Base-by-base conservation (phyloP, 75 land plant genomes). In the Pinus taeda region DNA sequence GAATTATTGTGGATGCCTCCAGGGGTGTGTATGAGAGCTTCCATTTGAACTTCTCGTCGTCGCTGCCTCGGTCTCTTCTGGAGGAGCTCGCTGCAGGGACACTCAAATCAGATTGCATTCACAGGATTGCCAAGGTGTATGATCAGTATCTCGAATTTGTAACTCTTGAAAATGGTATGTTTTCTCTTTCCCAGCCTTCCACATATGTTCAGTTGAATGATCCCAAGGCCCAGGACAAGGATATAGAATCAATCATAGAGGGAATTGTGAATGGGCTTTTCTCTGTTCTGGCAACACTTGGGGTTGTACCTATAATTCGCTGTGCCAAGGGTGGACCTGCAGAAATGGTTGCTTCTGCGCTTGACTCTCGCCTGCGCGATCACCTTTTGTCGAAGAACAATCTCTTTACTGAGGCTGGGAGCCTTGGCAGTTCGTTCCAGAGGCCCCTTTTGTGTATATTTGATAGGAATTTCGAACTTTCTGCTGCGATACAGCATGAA, bases 81-180 rank as follows among this genome's bases (percentile, higher is more conserved):
- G 99, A 96, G 74, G 90, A 93, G 59, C 91, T 96, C 7, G 99
- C 97, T 26, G 74, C 92, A 36, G 90, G 89, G 21, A 75, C 79
- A 20, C 78, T 96, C 61, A 82, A 77, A 60, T 75, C 85, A 0
- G 92, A 96, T 62, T 87, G 95, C 33, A 79, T 88, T 69, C 80
- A 87, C 15, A 78, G 95, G 65, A 84, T 96, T 66, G 79, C 85
- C 18, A 94, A 90, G 89, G 84, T 96, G 29, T 91, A 83, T 81
- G 99, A 96, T 78, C 99, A 96, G 90, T 96, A 96, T 75, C 77
- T 92, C 59, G 98, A 96, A 57, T 96, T 96, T 78, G 82, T 96
- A 29, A 90, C 98, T 1, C 77, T 96, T 14, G 99, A 96, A 66
- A 92, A 90, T 45, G 84, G 79, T 60, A 84, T 96, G 89, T 96